Percentiles rank a stretch among this genome's conserved stretches.
These are phyloP conservation scores for Sesbania bispinosa DNA, from an alignment of 306 rosid genomes.

Conservation along the genomic window DNA sequence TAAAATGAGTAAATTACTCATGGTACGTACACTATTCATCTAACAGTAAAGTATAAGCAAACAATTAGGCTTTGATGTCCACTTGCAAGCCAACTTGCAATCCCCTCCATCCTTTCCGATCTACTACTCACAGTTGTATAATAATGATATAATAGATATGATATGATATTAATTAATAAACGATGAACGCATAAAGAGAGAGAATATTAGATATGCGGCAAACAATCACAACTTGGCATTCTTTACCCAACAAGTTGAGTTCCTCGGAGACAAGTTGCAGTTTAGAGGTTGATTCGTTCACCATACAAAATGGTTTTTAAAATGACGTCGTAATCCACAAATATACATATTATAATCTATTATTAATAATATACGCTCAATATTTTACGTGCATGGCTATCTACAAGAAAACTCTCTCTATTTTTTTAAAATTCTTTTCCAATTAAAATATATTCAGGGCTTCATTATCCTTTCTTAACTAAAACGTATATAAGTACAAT, in stretches of 20 bases:
- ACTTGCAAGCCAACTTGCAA: slow-evolving; percentile 65
- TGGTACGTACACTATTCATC: slow-evolving; percentile 10
- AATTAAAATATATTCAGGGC: too few species aligned
- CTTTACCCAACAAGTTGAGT: slow-evolving; percentile 42
- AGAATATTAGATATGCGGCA: not conserved
- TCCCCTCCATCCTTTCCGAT: slow-evolving; percentile 21
- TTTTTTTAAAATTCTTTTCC: not conserved
- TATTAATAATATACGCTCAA: not conserved
- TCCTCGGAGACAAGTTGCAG: slow-evolving; percentile 37
- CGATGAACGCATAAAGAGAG: not conserved
- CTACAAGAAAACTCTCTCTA: not conserved
- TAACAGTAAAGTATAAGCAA: not conserved
- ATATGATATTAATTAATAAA: not conserved
- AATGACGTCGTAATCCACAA: slow-evolving; percentile 20
- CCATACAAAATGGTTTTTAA: not conserved
- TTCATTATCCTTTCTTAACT: not conserved
- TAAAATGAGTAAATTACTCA: slow-evolving; percentile 23
- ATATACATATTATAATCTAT: not conserved
- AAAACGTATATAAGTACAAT: not conserved
- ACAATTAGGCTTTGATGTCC: slow-evolving; percentile 29
- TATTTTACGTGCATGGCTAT: too few species aligned
- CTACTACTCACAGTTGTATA: slow-evolving; percentile 15
- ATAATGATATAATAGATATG: too few species aligned
- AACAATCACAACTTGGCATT: slow-evolving; percentile 45
- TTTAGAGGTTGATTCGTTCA: slow-evolving; percentile 29